Evolutionary conservation across 75 land plant species (phyloP).

Genomic region (Adiantum capillusveneris): DNA sequence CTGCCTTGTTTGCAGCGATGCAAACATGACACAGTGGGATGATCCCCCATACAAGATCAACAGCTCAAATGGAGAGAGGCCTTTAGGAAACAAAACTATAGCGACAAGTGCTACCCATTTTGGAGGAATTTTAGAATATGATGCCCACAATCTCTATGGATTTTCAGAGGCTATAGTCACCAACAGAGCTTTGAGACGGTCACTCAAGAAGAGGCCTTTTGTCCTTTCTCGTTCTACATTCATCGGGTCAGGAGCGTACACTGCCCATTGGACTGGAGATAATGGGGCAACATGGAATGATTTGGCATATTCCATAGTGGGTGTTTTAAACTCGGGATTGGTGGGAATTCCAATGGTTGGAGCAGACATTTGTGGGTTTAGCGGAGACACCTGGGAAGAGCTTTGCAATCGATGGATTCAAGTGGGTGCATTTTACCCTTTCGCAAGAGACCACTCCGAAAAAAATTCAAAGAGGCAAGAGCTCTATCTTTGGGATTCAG

Average conservation of each 20-base stretch:
- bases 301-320: constrained; percentile 52
- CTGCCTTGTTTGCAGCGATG: constrained; percentile 25
- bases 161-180: constrained; percentile 54
- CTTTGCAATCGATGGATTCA: constrained; percentile 83
- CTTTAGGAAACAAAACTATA: constrained; percentile 37
- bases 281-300: constrained; percentile 74
- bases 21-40: constrained; percentile 41
- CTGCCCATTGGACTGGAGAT: constrained; percentile 87
- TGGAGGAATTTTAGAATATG: constrained; percentile 48
- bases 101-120: constrained; percentile 47
- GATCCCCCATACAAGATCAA: constrained; percentile 62
- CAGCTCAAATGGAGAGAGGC: constrained; percentile 18
- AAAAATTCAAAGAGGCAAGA: constrained; percentile 47
- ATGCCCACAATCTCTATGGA: constrained; percentile 72
- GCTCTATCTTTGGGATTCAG: constrained; percentile 77
- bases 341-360: constrained; percentile 84
- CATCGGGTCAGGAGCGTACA: constrained; percentile 56
- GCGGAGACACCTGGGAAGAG: constrained; percentile 57
- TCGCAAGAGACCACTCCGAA: constrained; percentile 67
- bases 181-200: constrained; percentile 36
- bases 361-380: constrained; percentile 79
- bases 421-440: constrained; percentile 89
- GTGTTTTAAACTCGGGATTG: constrained; percentile 55
- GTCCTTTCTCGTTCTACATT: constrained; percentile 64
- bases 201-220: constrained; percentile 54